Base-by-base conservation (phyloP, 2,329 filamentous ascomycete genomes). In the Diplodia seriata region DNA sequence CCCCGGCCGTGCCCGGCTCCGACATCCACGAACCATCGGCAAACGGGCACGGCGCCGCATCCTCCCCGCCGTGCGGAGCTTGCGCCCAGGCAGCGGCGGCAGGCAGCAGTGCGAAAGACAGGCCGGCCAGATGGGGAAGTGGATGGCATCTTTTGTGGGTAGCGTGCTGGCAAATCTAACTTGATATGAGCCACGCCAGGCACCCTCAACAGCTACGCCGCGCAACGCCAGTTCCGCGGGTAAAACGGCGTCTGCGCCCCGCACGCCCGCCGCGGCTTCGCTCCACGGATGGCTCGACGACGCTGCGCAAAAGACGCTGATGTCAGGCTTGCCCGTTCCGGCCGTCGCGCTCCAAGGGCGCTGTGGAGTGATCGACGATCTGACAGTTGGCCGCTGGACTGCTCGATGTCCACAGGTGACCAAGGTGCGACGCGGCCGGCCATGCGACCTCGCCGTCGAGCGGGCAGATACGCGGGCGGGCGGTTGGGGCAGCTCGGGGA, bases 81-180 rank as follows among this genome's bases (percentile, higher is more conserved):
- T 36, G 47, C 43, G 18, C 6, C 31, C 59, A 63, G 31, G 59
- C 59, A 38, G 47, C 47, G 23, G n/a, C 20, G 43, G 29, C 59
- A 63, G 59, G 59, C 59, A 63, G 47, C 59, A 51, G 50, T 26
- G 43, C 47, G 31, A 15, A 33, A 56, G 51, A 55, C 23, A 14
- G 8, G 14, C 55, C 26, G 56, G 40, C 40, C 56, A 15, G 59
- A 63, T 63, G 59, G 47, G 36, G 59, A 51, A 63, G 50, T 51
- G 59, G 29, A 61, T 50, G 43, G 23, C 33, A 47, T 36, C 14
- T 50, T 50, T 51, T 50, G 59, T 47, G 59, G 59, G 59, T 63
- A 49, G 59, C 43, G 59, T 38, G 36, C 59, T 63, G 59, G 59
- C 59, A 63, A 63, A 63, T 63, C 59, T 63, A 63, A 63, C 59